phyloP scores from a whole-genome alignment of 495 filamentous ascomycete species.

The Xylaria cubensis region DNA sequence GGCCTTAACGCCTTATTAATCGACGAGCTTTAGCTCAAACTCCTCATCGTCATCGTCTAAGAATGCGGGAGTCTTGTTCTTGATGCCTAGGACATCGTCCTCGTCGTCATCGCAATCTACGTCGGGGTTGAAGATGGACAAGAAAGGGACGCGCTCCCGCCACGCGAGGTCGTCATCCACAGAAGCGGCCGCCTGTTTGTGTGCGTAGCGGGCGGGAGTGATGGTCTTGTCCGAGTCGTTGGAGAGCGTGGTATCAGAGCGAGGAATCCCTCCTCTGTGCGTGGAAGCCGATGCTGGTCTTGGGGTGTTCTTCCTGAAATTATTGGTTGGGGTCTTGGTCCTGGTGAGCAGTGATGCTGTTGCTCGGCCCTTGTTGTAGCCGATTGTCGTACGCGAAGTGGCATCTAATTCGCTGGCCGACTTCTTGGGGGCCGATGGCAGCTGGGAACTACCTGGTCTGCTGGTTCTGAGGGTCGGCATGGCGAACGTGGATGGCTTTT shows the following conservation, averaged over 20 bases:
- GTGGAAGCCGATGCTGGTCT: constrained; percentile 23
- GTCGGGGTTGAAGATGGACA: constrained; percentile 51
- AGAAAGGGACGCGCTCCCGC: constrained; percentile 48
- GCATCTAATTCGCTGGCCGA: constrained; percentile 62
- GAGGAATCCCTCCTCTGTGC: constrained; percentile 28
- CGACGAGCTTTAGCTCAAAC: constrained; percentile 50
- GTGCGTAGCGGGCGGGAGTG: constrained; percentile 54
- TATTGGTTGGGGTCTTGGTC: constrained; percentile 25
- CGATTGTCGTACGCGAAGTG: constrained; percentile 76
- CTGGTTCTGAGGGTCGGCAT: constrained; percentile 43
- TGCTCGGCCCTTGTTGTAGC: constrained; percentile 77
- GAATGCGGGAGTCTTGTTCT: constrained; percentile 24
- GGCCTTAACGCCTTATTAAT: constrained; percentile 26
- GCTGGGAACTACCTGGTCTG: constrained; percentile 42
- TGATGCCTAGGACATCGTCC: constrained; percentile 30
- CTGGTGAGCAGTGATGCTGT: constrained; percentile 56
- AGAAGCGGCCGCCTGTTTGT: constrained; percentile 33
- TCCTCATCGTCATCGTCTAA: constrained; percentile 44
- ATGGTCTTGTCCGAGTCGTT: constrained; percentile 56
- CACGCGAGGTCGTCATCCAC: constrained; percentile 36
- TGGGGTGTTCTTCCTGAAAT: constrained; percentile 15
- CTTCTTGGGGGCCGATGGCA: constrained; percentile 44
- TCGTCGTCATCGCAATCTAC: constrained; percentile 43
- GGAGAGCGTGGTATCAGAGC: constrained; percentile 46
- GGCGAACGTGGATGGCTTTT: constrained; percentile 45